A percentile compares a stretch with the other conserved stretches of the same genome.
These are phyloP conservation scores for Vaccinium darrowii DNA, from an alignment of 148 eudicot genomes.

Conservation along the genomic window DNA sequence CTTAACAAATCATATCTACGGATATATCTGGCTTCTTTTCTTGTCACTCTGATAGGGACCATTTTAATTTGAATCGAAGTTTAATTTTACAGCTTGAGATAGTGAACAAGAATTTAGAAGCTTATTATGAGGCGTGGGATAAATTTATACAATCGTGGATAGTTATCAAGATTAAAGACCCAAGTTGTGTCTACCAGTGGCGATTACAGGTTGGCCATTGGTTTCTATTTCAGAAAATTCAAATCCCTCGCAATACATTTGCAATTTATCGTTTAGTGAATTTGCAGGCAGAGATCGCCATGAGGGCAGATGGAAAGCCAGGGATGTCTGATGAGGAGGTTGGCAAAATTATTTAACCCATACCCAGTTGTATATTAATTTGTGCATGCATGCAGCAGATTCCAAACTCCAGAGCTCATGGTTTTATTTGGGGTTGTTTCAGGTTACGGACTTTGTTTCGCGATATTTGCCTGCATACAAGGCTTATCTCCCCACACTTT, in stretches of 20 bases:
- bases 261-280: not conserved
- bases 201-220: slow-evolving; percentile 72
- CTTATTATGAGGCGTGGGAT: slow-evolving; percentile 90
- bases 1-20: not conserved
- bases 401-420: not conserved
- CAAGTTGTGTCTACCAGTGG: slow-evolving; percentile 87
- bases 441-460: slow-evolving; percentile 95
- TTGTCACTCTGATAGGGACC: slow-evolving; percentile 1
- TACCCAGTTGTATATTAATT: not conserved
- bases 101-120: slow-evolving; percentile 66
- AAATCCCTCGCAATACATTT: not conserved
- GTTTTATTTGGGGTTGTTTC: slow-evolving; percentile 12
- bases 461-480: slow-evolving; percentile 94
- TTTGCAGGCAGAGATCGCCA: slow-evolving; percentile 92
- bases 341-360: not conserved
- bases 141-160: slow-evolving; percentile 82
- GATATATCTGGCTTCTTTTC: not conserved
- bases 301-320: slow-evolving; percentile 84
- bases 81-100: slow-evolving; percentile 61
- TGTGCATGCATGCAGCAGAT: not conserved
- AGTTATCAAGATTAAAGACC: slow-evolving; percentile 89
- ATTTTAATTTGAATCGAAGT: slow-evolving; percentile 13
- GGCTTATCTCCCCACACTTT: slow-evolving; percentile 89
- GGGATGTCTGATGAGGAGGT: slow-evolving; percentile 98
- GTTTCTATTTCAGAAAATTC: slow-evolving; percentile 1